These are phyloP conservation scores for Aspergillus fumigatus DNA, from an alignment of 2,329 filamentous ascomycete species.

Conservation along the genomic window DNA sequence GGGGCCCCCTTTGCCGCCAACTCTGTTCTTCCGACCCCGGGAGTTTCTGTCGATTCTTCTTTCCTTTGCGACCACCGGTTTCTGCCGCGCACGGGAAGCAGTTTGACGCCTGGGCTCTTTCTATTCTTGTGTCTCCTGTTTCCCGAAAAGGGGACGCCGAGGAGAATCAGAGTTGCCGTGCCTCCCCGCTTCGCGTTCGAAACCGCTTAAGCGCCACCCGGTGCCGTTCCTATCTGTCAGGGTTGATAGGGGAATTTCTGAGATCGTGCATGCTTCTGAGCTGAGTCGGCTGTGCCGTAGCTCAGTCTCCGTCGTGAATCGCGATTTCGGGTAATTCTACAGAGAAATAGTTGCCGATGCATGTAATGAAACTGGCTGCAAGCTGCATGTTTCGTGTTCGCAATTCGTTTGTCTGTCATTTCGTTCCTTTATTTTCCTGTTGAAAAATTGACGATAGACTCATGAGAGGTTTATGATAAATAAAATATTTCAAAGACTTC, in stretches of 20 bases:
- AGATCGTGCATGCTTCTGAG: constrained; percentile 9
- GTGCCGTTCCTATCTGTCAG: not conserved
- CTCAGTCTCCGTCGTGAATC: constrained; percentile 14
- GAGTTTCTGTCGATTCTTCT: constrained; percentile 6
- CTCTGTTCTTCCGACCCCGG: not conserved
- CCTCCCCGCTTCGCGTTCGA: not conserved
- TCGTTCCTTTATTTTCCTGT: constrained; percentile 18
- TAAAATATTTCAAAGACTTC: constrained; percentile 14
- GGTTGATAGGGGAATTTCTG: constrained; percentile 11
- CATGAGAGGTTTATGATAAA: constrained; percentile 31
- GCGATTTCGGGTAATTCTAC: constrained; percentile 17
- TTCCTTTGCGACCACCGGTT: constrained; percentile 7
- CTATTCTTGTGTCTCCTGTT: constrained; percentile 11
- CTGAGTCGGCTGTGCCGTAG: constrained; percentile 5
- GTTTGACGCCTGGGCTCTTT: constrained; percentile 4
- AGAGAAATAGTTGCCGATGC: constrained; percentile 28
- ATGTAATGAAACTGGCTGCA: constrained; percentile 24
- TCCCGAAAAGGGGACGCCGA: not conserved
- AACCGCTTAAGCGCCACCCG: not conserved
- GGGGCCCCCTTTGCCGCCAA: constrained; percentile 15
- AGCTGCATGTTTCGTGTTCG: constrained; percentile 22
- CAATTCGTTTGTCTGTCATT: constrained; percentile 25
- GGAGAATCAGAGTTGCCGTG: not conserved
- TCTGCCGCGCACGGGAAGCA: constrained; percentile 8
- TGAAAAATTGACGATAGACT: constrained; percentile 28